phyloP scores from a whole-genome alignment of 1,284 basidiomycete species.

The Tilletia indica region DNA sequence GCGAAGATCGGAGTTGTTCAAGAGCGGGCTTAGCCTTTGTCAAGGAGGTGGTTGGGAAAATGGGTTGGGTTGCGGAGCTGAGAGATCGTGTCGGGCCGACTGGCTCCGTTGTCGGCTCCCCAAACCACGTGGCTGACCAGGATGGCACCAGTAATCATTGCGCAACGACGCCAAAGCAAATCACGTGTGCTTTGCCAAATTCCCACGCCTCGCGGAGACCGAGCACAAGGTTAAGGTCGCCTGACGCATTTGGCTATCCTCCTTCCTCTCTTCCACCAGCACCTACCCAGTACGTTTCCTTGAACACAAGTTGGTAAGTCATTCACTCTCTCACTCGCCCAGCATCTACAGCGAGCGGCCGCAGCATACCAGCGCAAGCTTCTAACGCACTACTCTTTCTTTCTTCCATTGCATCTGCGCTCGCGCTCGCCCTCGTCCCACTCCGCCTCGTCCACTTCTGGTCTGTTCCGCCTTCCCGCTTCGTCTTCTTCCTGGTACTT shows the following conservation, averaged over 20 bases:
- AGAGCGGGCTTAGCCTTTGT: too few relatives aligned
- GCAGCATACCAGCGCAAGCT: too few relatives aligned
- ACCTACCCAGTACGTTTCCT: conserved; percentile 8
- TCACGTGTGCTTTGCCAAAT: conserved; percentile 7
- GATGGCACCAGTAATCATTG: neutral
- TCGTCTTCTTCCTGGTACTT: too few relatives aligned
- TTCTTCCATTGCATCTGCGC: neutral
- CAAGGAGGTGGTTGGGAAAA: too few relatives aligned
- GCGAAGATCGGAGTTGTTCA: too few relatives aligned
- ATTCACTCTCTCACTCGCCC: neutral
- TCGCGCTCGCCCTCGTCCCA: neutral
- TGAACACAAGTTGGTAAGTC: conserved; percentile 14
- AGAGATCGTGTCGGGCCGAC: too few relatives aligned
- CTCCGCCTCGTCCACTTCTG: too few relatives aligned
- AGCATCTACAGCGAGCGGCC: too few relatives aligned
- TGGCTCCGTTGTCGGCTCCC: too few relatives aligned
- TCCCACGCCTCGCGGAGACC: neutral
- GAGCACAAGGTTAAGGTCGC: conserved; percentile 1
- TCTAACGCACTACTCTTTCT: neutral
- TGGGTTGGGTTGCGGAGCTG: too few relatives aligned
- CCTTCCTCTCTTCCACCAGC: neutral
- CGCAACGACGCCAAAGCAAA: neutral
- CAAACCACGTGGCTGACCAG: too few relatives aligned
- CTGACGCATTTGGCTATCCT: neutral
- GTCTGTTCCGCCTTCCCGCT: too few relatives aligned